A percentile compares a stretch with the other conserved stretches of the same genome.
Conservation (phyloP, 2,329 filamentous ascomycete species). For the Cladosporium sp. region DNA sequence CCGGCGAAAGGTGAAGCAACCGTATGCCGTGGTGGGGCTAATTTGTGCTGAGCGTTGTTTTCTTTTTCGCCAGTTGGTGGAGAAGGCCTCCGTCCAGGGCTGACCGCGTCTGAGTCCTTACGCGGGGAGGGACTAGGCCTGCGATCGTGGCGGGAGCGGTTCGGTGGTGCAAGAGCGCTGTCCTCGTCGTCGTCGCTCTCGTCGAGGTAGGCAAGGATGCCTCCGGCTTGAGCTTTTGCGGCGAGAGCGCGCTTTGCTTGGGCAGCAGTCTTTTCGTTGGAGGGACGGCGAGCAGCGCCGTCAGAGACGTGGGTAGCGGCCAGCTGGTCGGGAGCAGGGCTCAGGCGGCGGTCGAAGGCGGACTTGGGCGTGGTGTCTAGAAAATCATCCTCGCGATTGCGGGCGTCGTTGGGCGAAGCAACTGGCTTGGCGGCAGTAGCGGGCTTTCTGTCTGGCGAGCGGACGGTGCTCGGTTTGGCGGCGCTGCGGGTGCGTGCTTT, state of each 20-base stretch:
- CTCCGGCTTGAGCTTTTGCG: conserved; percentile 26
- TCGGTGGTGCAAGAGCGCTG: conserved; percentile 1
- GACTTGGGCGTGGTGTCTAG: conserved; percentile 15
- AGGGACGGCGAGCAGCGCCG: conserved; percentile 1
- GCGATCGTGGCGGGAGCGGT: conserved; percentile 19
- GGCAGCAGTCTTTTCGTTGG: background rate
- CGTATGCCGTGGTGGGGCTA: conserved; percentile 25
- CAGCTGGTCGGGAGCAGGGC: conserved; percentile 23
- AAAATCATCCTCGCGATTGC: conserved; percentile 27
- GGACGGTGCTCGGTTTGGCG: conserved; percentile 16
- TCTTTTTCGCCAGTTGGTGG: conserved; percentile 23
- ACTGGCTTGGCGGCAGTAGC: conserved; percentile 15
- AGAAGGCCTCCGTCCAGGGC: conserved; percentile 16
- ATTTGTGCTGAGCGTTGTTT: conserved; percentile 14
- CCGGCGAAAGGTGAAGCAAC: conserved; percentile 33
- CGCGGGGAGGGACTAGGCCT: conserved; percentile 26
- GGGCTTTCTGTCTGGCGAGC: conserved; percentile 13
- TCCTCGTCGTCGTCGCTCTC: conserved; percentile 26
- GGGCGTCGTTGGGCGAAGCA: conserved; percentile 13
- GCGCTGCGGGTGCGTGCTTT: conserved; percentile 22
- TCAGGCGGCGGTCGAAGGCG: conserved; percentile 23
- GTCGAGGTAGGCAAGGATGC: conserved; percentile 30
- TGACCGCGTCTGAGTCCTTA: conserved; percentile 3
- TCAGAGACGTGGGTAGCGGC: conserved; percentile 9
- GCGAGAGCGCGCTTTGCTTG: conserved; percentile 2